Conservation (phyloP, 805 yeast genomes). For the Metschnikowia chrysomelidarum region DNA sequence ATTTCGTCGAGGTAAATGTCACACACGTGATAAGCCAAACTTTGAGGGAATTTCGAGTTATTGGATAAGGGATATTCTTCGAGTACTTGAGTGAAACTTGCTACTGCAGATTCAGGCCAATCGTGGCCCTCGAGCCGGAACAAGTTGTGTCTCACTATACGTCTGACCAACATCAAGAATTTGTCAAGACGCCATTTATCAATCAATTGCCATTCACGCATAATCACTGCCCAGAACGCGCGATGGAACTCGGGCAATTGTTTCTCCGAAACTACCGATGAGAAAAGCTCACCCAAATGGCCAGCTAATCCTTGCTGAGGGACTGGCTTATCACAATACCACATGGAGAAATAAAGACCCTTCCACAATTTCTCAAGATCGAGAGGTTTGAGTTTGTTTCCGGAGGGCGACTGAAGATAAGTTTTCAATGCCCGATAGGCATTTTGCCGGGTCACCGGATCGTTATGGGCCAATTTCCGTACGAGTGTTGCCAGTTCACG, state of each 20-base stretch:
- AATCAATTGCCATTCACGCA: conserved; percentile 77
- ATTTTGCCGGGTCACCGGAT: conserved; percentile 68
- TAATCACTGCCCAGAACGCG: conserved; percentile 80
- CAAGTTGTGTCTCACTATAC: conserved; percentile 66
- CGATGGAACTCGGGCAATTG: conserved; percentile 53
- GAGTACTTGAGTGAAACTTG: conserved; percentile 43
- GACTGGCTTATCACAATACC: conserved; percentile 92
- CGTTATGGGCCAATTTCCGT: conserved; percentile 81
- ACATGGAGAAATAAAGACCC: conserved; percentile 93
- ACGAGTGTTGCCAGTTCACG: conserved; percentile 54
- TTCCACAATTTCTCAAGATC: conserved; percentile 90
- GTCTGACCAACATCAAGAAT: conserved; percentile 75
- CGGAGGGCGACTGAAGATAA: conserved; percentile 45
- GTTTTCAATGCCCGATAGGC: conserved; percentile 65
- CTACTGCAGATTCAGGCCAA: conserved; percentile 51
- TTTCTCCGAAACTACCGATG: conserved; percentile 39
- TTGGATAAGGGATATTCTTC: conserved; percentile 53
- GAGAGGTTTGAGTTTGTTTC: conserved; percentile 41
- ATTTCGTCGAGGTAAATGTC: conserved; percentile 86
- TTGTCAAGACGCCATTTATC: conserved; percentile 90
- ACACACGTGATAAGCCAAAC: conserved; percentile 78
- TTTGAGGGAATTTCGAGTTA: conserved; percentile 59
- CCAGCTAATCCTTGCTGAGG: conserved; percentile 86
- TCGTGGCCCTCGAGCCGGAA: conserved; percentile 48
- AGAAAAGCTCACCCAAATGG: conserved; percentile 59